These are phyloP conservation scores for Melampsora abietis-canadensis DNA, from an alignment of 1,284 basidiomycete genomes.

Conservation along the genomic window DNA sequence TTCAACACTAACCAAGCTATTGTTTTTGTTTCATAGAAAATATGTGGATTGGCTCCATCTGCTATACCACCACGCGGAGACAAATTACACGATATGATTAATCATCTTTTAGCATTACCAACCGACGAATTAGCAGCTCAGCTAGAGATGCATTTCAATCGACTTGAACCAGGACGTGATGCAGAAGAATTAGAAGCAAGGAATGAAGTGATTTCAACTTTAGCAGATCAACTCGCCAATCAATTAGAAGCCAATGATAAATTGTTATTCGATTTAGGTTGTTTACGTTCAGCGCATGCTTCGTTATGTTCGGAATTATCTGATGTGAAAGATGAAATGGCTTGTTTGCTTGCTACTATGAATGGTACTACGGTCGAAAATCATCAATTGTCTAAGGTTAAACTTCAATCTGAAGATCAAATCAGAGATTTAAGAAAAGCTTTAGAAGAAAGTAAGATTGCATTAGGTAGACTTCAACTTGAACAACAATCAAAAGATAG, in stretches of 20 bases:
- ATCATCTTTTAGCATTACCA: slow-evolving; percentile 13
- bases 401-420: slow-evolving; percentile 15
- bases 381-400: background rate
- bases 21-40: background rate
- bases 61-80: slow-evolving; percentile 1
- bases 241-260: slow-evolving; percentile 38
- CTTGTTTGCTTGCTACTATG: background rate
- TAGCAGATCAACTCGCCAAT: slow-evolving; percentile 25
- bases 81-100: background rate
- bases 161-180: slow-evolving; percentile 17
- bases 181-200: slow-evolving; percentile 37
- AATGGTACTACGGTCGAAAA: background rate
- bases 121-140: slow-evolving; percentile 11
- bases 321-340: slow-evolving; percentile 35
- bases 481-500: slow-evolving; percentile 9
- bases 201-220: slow-evolving; percentile 34
- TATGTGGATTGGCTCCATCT: background rate
- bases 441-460: slow-evolving; percentile 30
- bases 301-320: slow-evolving; percentile 9
- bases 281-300: slow-evolving; percentile 34
- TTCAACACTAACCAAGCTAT: background rate
- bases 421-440: slow-evolving; percentile 19
- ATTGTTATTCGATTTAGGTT: slow-evolving; percentile 31
- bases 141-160: slow-evolving; percentile 24
- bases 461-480: slow-evolving; percentile 15